These are phyloP conservation scores for Solanum chacoense DNA, from an alignment of 305 asterid species.

Conservation along the genomic window DNA sequence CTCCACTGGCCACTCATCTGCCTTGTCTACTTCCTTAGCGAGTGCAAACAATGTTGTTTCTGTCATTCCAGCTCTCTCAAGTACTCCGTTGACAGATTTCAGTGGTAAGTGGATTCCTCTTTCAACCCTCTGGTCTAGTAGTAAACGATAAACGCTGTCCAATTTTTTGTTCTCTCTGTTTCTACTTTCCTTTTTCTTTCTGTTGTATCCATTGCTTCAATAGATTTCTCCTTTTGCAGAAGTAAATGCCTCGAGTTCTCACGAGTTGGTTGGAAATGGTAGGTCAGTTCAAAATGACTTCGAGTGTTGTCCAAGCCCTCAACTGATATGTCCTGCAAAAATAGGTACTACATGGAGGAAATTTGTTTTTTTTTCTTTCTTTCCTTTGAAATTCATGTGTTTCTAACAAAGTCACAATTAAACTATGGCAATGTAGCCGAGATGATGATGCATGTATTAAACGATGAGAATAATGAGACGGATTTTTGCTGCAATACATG, in stretches of 20 bases:
- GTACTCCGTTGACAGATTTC: constrained; percentile 11
- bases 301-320: constrained; percentile 12
- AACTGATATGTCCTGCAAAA: constrained; percentile 10
- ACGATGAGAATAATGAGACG: not conserved
- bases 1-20: constrained; percentile 11
- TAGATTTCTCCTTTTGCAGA: constrained; percentile 11
- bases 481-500: not conserved
- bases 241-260: constrained; percentile 3
- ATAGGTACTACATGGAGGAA: constrained; percentile 16
- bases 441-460: not conserved
- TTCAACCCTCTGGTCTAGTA: not conserved
- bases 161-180: not conserved
- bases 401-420: not conserved
- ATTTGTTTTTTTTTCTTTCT: not conserved
- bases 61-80: constrained; percentile 12
- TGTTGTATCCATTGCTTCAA: not conserved
- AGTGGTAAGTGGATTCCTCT: constrained; percentile 36
- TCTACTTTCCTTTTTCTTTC: not conserved
- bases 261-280: constrained; percentile 7
- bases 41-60: constrained; percentile 11
- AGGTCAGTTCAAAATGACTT: constrained; percentile 14
- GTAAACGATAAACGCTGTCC: not conserved
- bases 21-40: constrained; percentile 10
- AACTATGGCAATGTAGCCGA: not conserved
- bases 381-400: not conserved